Base-by-base conservation (phyloP, 1,139 yeast genomes). In the Oligophagozyma castellii region DNA sequence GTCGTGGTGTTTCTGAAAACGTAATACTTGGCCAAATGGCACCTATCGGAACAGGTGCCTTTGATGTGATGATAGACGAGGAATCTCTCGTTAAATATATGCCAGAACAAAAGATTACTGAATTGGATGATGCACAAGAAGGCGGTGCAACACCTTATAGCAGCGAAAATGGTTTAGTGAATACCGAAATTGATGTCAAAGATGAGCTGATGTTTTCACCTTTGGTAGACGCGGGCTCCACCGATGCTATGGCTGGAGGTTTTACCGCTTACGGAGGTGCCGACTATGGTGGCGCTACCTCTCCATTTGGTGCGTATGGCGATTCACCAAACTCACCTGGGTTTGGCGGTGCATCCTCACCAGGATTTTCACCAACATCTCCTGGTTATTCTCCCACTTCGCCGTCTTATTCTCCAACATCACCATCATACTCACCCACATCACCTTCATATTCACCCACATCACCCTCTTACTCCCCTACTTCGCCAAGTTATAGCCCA, bases 1-100 rank as follows among this genome's bases (percentile, higher is more conserved):
- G 98, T 59, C 80, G 86, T 46, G 99, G 99, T 66, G 93, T 92
- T 38, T 89, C 98, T 26, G 96, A 92, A 56, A 92, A 89, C 53
- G 94, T 92, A 35, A 81, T 92, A 67, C 70, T 92, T 51, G 99
- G 99, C 30, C 98, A 92, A 65, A 72, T 89, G 70, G 96, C 98
- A 14, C 98, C 98, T 35, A 70, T 92, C 46, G 99, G 99, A 56
- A 92, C 99, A 3, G 99, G 99, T 51, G 78, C 95, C 2, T 92
- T 92, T 52, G 98, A 89, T 54, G 92, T 92, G 27, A 76, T 81
- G 74, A 75, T 92, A 40, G 95, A 92, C 54, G 96, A 92, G 46
- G 74, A 75, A 48, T 73, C 84, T 66, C 67, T 92, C 53, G 75
- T 77, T 29, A 62, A 48, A 35, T 49, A 51, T 44, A 39, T 53